These are phyloP conservation scores for Albophoma yamanashiensis DNA, from an alignment of 2,329 filamentous ascomycete species.

Conservation along the genomic window DNA sequence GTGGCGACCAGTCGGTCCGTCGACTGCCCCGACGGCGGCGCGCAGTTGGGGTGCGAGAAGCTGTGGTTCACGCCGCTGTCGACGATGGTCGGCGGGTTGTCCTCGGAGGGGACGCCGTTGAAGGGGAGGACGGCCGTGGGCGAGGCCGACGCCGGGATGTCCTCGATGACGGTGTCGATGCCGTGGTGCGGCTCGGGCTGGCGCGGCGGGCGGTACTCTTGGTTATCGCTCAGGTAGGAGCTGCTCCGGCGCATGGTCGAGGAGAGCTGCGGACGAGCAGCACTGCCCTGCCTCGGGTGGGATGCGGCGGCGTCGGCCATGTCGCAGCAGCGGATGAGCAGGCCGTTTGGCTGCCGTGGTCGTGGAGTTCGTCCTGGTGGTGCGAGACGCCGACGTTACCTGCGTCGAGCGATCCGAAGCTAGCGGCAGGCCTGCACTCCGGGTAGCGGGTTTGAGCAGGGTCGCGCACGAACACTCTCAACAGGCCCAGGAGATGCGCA, in stretches of 20 bases:
- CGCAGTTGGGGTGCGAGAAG: conserved; percentile 53
- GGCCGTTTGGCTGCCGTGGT: no score
- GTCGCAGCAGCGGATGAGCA: conserved; percentile 8
- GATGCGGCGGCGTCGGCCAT: conserved; percentile 17
- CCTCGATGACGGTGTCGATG: conserved; percentile 56
- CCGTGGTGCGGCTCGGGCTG: conserved; percentile 46
- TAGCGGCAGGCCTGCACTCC: not conserved
- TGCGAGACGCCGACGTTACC: not conserved
- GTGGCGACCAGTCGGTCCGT: conserved; percentile 49
- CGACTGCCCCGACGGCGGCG: conserved; percentile 34
- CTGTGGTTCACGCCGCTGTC: conserved; percentile 53
- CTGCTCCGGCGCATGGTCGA: conserved; percentile 42
- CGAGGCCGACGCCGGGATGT: conserved; percentile 28
- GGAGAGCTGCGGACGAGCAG: conserved; percentile 35
- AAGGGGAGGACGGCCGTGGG: conserved; percentile 37
- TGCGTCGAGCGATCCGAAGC: not conserved
- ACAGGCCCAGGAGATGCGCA: not conserved
- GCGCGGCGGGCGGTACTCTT: conserved; percentile 49
- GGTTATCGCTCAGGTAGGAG: conserved; percentile 52
- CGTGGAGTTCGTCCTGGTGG: not conserved
- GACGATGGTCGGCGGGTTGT: conserved; percentile 47
- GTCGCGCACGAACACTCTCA: not conserved
- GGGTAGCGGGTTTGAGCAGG: not conserved
- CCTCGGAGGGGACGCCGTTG: conserved; percentile 49
- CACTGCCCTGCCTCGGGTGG: conserved; percentile 20